Conservation (phyloP, 176 grass and related monocot genomes). For the Phyllostachys edulis region DNA sequence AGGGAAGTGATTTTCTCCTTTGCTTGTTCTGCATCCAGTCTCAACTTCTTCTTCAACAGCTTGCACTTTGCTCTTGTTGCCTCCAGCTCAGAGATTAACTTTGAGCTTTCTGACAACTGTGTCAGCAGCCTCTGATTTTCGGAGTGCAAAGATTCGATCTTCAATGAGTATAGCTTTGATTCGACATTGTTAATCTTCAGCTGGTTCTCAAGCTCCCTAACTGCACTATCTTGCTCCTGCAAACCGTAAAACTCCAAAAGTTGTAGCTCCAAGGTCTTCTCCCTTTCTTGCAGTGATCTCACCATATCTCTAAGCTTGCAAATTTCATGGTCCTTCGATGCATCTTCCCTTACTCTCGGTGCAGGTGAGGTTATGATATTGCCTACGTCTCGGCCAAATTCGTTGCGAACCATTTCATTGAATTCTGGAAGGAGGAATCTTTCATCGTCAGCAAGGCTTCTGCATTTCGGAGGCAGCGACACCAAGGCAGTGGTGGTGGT, state of each 20-base stretch:
- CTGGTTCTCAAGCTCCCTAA: constrained; percentile 86
- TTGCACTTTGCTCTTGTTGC: constrained; percentile 54
- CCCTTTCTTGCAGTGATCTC: constrained; percentile 73
- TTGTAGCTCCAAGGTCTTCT: constrained; percentile 73
- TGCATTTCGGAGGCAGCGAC: constrained; percentile 52
- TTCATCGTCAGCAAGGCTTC: constrained; percentile 59
- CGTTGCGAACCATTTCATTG: constrained; percentile 64
- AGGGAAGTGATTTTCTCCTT: constrained; percentile 59
- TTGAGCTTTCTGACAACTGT: constrained; percentile 54
- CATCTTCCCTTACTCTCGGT: constrained; percentile 42
- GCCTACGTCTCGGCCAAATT: constrained; percentile 51
- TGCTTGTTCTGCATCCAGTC: constrained; percentile 48
- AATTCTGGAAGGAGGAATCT: constrained; percentile 77
- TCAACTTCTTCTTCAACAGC: constrained; percentile 59
- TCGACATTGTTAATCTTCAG: constrained; percentile 74
- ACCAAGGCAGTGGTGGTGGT: constrained; percentile 42
- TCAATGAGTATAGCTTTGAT: constrained; percentile 71
- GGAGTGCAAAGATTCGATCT: constrained; percentile 72
- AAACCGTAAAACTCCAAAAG: constrained; percentile 58
- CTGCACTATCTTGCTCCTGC: constrained; percentile 64
- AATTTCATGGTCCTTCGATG: constrained; percentile 57
- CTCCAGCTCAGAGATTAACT: constrained; percentile 56
- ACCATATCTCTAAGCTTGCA: constrained; percentile 76
- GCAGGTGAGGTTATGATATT: constrained; percentile 22
- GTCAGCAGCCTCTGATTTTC: constrained; percentile 68